phyloP scores from a whole-genome alignment of 352 stramenopile genomes.

The Phytopythium helicoides region DNA sequence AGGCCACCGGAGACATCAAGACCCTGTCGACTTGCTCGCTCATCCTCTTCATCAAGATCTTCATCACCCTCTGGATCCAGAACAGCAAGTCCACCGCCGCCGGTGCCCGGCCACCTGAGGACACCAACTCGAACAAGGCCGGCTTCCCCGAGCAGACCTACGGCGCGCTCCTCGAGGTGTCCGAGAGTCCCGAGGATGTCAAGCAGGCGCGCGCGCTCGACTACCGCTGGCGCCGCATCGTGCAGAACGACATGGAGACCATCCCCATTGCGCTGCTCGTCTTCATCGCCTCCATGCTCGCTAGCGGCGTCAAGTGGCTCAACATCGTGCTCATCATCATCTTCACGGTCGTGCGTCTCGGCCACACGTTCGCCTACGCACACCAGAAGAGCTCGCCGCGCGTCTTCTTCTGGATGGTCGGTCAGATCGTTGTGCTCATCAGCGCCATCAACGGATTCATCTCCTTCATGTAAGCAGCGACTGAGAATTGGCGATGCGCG shows the following conservation, averaged over 20 bases:
- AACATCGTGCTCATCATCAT: constrained; percentile 19
- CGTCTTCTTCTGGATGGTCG: constrained; percentile 28
- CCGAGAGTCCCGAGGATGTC: constrained; percentile 20
- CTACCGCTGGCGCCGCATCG: constrained; percentile 49
- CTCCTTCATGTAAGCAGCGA: too few relatives aligned
- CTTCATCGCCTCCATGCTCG: too few relatives aligned
- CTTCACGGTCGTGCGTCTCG: constrained; percentile 17
- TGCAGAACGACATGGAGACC: constrained; percentile 61
- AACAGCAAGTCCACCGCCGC: constrained; percentile 28
- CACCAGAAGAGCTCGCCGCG: constrained; percentile 40
- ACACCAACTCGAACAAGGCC: constrained; percentile 27
- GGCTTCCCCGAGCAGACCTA: constrained; percentile 16
- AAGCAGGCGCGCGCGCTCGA: constrained; percentile 19
- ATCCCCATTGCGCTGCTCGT: constrained; percentile 53
- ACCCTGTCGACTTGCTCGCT: too few relatives aligned
- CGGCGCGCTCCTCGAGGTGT: constrained; percentile 16
- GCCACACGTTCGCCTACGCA: constrained; percentile 43
- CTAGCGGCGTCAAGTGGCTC: too few relatives aligned
- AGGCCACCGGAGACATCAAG: too few relatives aligned
- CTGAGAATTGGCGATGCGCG: too few relatives aligned
- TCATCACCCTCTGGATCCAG: constrained; percentile 32
- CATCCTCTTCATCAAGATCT: constrained; percentile 44
- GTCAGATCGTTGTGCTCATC: constrained; percentile 20
- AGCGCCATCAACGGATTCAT: constrained; percentile 31
- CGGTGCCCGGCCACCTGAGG: constrained; percentile 36